Percentiles rank a stretch among this genome's conserved stretches.
Conservation (phyloP, 2,329 filamentous ascomycete species). For the Pseudocercospora cruenta region DNA sequence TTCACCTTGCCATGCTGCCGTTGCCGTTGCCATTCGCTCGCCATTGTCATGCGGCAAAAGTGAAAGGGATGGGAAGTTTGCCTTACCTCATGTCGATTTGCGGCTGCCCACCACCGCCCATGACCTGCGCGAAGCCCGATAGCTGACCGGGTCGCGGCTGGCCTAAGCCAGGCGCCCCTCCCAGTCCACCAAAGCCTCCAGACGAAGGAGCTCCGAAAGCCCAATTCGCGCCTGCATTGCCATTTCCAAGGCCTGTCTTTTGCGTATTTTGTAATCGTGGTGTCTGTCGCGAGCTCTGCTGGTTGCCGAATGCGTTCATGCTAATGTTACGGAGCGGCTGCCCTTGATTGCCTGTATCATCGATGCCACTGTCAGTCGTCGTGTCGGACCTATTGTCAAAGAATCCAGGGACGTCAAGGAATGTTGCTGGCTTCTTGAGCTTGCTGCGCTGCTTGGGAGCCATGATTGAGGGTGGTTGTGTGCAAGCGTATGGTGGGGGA, state of each 20-base stretch:
- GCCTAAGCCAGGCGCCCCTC: conserved; percentile 25
- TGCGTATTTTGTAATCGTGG: conserved; percentile 38
- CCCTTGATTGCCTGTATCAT: conserved; percentile 28
- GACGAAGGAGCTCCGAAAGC: conserved; percentile 60
- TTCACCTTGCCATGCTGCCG: background rate
- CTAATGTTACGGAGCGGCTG: conserved; percentile 57
- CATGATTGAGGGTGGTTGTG: background rate
- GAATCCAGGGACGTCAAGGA: conserved; percentile 3
- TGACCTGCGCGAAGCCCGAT: conserved; percentile 41
- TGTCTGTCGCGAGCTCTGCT: conserved; percentile 32
- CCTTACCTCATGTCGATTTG: conserved; percentile 43
- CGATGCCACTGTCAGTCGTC: conserved; percentile 26
- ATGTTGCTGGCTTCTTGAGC: background rate
- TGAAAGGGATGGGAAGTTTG: conserved; percentile 2
- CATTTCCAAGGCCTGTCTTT: conserved; percentile 50
- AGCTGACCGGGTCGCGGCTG: conserved; percentile 32
- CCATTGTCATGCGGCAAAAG: background rate
- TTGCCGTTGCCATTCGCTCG: background rate
- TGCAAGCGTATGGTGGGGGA: background rate
- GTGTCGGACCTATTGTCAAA: background rate
- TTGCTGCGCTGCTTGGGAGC: background rate
- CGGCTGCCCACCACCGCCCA: conserved; percentile 38
- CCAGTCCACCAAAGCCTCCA: conserved; percentile 42
- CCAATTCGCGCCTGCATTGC: conserved; percentile 54
- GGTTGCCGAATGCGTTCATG: conserved; percentile 53